phyloP scores from a whole-genome alignment of 2,329 filamentous ascomycete species.

The Aspergillus novoparasiticus region DNA sequence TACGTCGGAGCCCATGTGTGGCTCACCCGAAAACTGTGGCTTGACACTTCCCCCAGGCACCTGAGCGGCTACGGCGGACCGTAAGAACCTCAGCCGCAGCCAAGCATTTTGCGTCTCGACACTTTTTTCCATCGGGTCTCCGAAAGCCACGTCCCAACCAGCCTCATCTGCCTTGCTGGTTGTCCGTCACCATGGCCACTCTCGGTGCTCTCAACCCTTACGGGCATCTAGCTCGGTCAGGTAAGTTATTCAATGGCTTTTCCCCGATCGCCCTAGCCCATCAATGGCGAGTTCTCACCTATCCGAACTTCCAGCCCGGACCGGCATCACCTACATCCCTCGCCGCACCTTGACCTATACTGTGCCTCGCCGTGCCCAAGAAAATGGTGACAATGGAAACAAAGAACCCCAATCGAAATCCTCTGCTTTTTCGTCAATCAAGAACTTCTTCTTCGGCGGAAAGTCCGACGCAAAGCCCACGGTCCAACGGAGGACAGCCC shows the following conservation, averaged over 20 bases:
- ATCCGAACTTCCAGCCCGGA: slow-evolving; percentile 29
- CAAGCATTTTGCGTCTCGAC: slow-evolving; percentile 19
- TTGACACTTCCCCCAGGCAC: not conserved
- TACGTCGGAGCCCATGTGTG: not conserved
- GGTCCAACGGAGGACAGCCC: slow-evolving; percentile 30
- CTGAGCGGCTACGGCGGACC: slow-evolving; percentile 18
- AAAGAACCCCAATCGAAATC: slow-evolving; percentile 20
- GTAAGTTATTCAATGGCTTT: slow-evolving; percentile 26
- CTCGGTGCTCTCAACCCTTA: slow-evolving; percentile 41
- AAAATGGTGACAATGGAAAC: slow-evolving; percentile 23
- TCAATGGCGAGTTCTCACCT: not conserved
- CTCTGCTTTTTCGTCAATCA: slow-evolving; percentile 36
- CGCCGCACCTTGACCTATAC: slow-evolving; percentile 41
- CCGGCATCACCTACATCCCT: slow-evolving; percentile 36
- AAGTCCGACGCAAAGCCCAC: slow-evolving; percentile 31
- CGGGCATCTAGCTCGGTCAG: slow-evolving; percentile 42
- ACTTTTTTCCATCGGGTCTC: slow-evolving; percentile 34
- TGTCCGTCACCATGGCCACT: slow-evolving; percentile 36
- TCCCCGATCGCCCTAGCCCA: not conserved
- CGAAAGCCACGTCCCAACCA: slow-evolving; percentile 15
- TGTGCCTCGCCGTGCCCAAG: slow-evolving; percentile 30
- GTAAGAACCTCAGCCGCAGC: slow-evolving; percentile 25
- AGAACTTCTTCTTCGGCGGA: slow-evolving; percentile 37
- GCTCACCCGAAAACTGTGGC: slow-evolving; percentile 4
- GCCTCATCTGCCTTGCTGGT: slow-evolving; percentile 8